Percentiles rank a stretch among this genome's conserved stretches.
These are phyloP conservation scores for Jamesozyma rosinii DNA, from an alignment of 805 yeast genomes.

Conservation along the genomic window DNA sequence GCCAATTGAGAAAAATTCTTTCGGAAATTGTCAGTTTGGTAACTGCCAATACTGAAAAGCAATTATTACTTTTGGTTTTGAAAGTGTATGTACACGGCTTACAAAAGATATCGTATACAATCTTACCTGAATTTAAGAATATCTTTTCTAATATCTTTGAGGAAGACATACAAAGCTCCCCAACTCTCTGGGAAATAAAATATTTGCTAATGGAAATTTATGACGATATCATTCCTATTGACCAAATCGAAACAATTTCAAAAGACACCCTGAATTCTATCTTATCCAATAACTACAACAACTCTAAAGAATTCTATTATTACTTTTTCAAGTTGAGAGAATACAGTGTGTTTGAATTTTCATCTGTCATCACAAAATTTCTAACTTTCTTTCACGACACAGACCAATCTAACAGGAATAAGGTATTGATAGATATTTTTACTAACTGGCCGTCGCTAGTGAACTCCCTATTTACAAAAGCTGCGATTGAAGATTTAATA, in stretches of 20 bases:
- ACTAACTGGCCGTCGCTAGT: conserved; percentile 49
- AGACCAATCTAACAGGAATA: conserved; percentile 1
- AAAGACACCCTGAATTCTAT: background rate
- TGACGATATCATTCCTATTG: conserved; percentile 30
- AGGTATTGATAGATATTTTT: conserved; percentile 27
- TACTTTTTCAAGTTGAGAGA: conserved; percentile 45
- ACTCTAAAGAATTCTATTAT: conserved; percentile 22
- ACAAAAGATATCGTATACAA: conserved; percentile 24
- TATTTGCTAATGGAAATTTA: conserved; percentile 42
- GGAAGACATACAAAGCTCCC: conserved; percentile 7
- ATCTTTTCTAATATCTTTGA: conserved; percentile 23
- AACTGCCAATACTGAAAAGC: conserved; percentile 6
- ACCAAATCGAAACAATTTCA: conserved; percentile 12
- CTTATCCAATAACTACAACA: background rate
- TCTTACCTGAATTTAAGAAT: conserved; percentile 18
- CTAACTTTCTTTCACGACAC: conserved; percentile 17
- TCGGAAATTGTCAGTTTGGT: conserved; percentile 12
- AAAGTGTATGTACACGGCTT: conserved; percentile 37
- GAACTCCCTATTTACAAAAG: conserved; percentile 29
- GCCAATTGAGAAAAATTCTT: conserved; percentile 33
- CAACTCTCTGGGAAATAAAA: conserved; percentile 38
- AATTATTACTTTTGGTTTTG: conserved; percentile 16
- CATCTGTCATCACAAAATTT: conserved; percentile 16
- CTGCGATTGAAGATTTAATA: conserved; percentile 28
- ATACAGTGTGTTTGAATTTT: conserved; percentile 29